Base-by-base conservation (phyloP, 768 basidiomycete genomes). In the Boletellus emodensis region DNA sequence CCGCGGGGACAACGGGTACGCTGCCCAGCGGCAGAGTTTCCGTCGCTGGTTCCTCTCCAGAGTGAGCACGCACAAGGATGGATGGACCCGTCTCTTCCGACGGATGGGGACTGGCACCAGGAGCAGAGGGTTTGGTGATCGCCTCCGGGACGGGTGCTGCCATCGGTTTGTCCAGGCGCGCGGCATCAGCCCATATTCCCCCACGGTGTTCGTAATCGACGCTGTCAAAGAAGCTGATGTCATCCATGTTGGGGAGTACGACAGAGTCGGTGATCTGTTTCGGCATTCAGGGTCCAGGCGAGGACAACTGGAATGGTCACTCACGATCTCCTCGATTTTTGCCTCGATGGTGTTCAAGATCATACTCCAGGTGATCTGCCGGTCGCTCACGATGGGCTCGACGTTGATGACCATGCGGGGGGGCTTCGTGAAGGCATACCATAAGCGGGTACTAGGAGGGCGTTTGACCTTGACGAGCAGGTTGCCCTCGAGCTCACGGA, bases 161-260 rank as follows among this genome's bases (percentile, higher is more conserved):
- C 57, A 62, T 44, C 15, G 57, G 54, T 20, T 54, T 61, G 43
- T 75, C 75, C 26, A 59, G 70, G 28, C 84, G 75, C 3, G 71
- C 76, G 8, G 93, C 86, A 55, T 93, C 90, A 8, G 81, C 75
- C 80, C 87, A 98, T 56, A 99, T 88, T 7, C 94, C 95, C 40
- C 94, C 95, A 34, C 95, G 84, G 50, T 79, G 84, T 44, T 63
- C 59, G 59, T 79, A 85, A 3, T 63, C 59, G 3, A 61, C 61
- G 33, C 87, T 94, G 66, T 96, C 88, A 65, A 95, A 98, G 77
- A 94, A 97, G 12, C 94, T 78, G 52, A 98, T 88, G 61, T 99
- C 96, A 66, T 99, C 96, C 93, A 97, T 96, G 70, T 96, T 91
- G 6, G 96, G 96, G 65, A 94, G 72, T 17, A 99, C 96, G 17